Evolutionary conservation across 345 rosid species (phyloP).

Genomic region (Capsella bursapastoris): DNA sequence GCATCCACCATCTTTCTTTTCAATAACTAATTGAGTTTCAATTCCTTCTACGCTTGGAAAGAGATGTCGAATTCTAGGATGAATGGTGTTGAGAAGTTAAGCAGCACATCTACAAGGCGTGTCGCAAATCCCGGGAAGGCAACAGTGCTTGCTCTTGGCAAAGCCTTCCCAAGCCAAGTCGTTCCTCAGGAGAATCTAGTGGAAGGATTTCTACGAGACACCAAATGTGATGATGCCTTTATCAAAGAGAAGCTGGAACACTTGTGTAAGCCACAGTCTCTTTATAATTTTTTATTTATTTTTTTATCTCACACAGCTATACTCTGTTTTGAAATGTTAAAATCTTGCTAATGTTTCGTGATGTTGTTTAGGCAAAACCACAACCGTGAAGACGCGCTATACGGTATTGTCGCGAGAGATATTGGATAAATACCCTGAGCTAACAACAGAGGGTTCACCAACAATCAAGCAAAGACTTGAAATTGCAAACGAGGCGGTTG

Average conservation of each 20-base stretch:
- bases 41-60: constrained; percentile 22
- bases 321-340: constrained; percentile 17
- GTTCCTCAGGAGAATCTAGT: constrained; percentile 83
- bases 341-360: constrained; percentile 20
- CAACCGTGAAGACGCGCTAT: constrained; percentile 95
- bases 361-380: constrained; percentile 71
- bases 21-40: constrained; percentile 31
- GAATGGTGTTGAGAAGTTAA: constrained; percentile 43
- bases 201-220: constrained; percentile 85
- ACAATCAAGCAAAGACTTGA: constrained; percentile 90
- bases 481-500: constrained; percentile 82
- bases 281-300: background rate
- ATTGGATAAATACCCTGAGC: constrained; percentile 81
- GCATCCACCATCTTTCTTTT: constrained; percentile 40
- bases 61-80: constrained; percentile 51
- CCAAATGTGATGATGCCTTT: constrained; percentile 72
- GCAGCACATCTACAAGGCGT: constrained; percentile 43
- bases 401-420: constrained; percentile 87
- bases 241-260: constrained; percentile 85
- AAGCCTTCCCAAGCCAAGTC: constrained; percentile 87
- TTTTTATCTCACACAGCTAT: background rate
- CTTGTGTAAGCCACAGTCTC: constrained; percentile 63
- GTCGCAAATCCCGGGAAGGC: constrained; percentile 78
- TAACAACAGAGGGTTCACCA: constrained; percentile 74
- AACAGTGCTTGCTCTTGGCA: constrained; percentile 85